Evolutionary conservation across 2,329 filamentous ascomycete genomes (phyloP).

Genomic region (Metarhizium sp.): DNA sequence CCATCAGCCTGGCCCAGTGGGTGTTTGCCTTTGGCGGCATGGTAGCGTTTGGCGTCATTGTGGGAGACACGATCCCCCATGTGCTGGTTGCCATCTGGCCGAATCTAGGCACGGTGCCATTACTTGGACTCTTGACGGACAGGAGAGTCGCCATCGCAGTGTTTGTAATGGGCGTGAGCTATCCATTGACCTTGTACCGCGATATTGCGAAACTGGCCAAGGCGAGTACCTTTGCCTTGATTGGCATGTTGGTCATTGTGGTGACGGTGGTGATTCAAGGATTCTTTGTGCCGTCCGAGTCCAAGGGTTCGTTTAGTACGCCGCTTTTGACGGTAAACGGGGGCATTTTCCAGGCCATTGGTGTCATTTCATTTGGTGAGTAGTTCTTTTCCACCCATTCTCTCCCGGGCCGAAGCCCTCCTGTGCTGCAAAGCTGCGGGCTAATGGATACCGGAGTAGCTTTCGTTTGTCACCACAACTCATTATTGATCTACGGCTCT

Average conservation of each 20-base stretch:
- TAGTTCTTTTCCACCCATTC: conserved; percentile 3
- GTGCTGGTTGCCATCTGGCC: conserved; percentile 80
- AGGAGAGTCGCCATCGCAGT: conserved; percentile 79
- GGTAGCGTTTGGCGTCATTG: conserved; percentile 96
- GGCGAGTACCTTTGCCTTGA: conserved; percentile 83
- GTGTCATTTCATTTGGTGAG: conserved; percentile 93
- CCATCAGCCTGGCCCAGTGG: conserved; percentile 89
- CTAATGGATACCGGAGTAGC: conserved; percentile 24
- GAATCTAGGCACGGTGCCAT: conserved; percentile 57
- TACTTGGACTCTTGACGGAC: conserved; percentile 75
- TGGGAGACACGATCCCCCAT: conserved; percentile 91
- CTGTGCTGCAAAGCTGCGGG: too few species aligned
- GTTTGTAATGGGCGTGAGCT: conserved; percentile 78
- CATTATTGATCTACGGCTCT: conserved; percentile 92
- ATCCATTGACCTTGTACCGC: conserved; percentile 83
- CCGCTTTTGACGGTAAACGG: conserved; percentile 69
- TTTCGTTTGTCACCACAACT: conserved; percentile 82
- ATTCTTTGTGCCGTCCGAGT: conserved; percentile 59
- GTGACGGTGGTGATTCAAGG: conserved; percentile 82
- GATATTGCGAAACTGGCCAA: conserved; percentile 98
- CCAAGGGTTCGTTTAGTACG: conserved; percentile 61
- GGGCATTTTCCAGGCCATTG: conserved; percentile 91
- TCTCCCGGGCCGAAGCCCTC: not conserved
- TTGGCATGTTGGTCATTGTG: conserved; percentile 90
- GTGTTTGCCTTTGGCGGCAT: conserved; percentile 98